Base-by-base conservation (phyloP, 2,329 filamentous ascomycete genomes). In the Plenodomus tracheiphilus region DNA sequence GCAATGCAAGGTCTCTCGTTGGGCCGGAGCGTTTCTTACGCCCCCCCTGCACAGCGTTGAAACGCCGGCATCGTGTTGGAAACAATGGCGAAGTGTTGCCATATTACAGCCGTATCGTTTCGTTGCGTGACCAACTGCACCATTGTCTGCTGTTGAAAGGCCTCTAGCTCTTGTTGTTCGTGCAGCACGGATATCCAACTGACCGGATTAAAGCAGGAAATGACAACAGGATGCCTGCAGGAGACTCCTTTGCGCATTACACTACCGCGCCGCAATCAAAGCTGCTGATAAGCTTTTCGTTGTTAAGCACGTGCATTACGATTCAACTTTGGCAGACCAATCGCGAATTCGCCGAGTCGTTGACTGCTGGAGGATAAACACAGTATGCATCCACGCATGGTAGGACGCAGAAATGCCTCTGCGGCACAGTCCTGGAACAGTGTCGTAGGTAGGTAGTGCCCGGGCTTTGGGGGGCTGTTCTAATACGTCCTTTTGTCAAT, bases 61-160 rank as follows among this genome's bases (percentile, higher is more conserved):
- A 65, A 66, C 65, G 43, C 41, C 49, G 30, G 45, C 54, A 46
- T 51, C 59, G 58, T 32, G 56, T 56, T 47, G 47, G 53, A 58
- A 60, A 58, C 50, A 53, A 52, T 4, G 7, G 28, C 28, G 9
- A 32, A 32, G 15, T 32, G 28, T 11, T 10, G 28, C 28, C 9
- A 32, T 32, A 32, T 32, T 32, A 32, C 28, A 15, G 28, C 28
- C 28, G 28, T 11, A 11, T 32, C 15, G 13, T 11, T 32, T 10
- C 28, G n/a, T n/a, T 32, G 11, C 13, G 28, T 32, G 28, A 15
- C 15, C 28, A 32, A 11, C 11, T 11, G 28, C 28, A 11, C 28
- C 28, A 15, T 6, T 32, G 28, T 32, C 28, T 32, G 28, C 15
- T 15, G 11, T 32, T 32, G 28, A 32, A 11, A 32, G 28, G 28